Base-by-base conservation (phyloP, 2,329 filamentous ascomycete genomes). In the Phoma herbarum region DNA sequence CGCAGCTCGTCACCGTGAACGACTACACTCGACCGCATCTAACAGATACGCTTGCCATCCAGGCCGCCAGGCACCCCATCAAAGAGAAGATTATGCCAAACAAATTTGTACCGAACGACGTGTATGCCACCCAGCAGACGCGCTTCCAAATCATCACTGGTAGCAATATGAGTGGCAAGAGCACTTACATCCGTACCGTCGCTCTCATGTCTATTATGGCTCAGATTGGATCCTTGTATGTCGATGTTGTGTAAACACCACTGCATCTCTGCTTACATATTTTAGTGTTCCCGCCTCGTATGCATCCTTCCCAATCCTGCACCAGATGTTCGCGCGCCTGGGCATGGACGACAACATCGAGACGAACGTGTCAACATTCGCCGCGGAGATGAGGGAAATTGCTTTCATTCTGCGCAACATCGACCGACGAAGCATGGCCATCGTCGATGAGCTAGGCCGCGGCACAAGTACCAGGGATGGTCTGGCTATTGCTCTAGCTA, bases 111-210 rank as follows among this genome's bases (percentile, higher is more conserved):
- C 91, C 95, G 0, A 98, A 98, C 63, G 93, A 98, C 70, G 91
- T 93, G 26, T 98, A 93, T 69, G 90, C 92, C 2, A 90, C 89
- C 0, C 84, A 90, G 31, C 88, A 94, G 60, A 88, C 88, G 33
- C 87, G 93, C 1, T 96, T 97, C 69, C 93, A 98, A 65, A 90
- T 98, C 61, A 89, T 99, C 62, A 98, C 94, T 0, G 94, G 95
- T 3, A 96, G 92, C 75, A 99, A 99, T 69, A 99, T 99, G 95
- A 96, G 92, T 67, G 95, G 75, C 0, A 99, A 98, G 75, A 96
- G 91, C 63, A 99, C 93, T 0, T 98, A 97, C 71, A 97, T 98
- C 62, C 88, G 92, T 48, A 89, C 90, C 1, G 83, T 96, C 23
- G 91, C 94, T 0, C 80, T 99, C 29, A 86, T 96, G 71, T 87